Percentiles rank a stretch among this genome's conserved stretches.
These are phyloP conservation scores for Ocimum tenuiflorum DNA, from an alignment of 257 asterid genomes.

Conservation along the genomic window DNA sequence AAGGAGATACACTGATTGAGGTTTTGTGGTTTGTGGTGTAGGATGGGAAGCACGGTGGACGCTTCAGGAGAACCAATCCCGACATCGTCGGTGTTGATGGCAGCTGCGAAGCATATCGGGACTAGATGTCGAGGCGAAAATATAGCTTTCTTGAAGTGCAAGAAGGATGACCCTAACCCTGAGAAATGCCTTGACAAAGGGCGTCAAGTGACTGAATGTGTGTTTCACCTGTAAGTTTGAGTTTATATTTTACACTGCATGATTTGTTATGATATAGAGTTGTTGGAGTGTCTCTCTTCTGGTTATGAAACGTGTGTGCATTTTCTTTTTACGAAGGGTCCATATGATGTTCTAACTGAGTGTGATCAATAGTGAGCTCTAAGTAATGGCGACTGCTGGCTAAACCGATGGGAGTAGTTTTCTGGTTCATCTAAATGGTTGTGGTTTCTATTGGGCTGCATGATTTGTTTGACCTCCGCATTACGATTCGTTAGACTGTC, in stretches of 20 bases:
- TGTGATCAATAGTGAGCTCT: background rate
- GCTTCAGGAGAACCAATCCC: constrained; percentile 51
- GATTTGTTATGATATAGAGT: background rate
- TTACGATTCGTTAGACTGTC: too few relatives aligned
- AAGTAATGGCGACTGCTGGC: background rate
- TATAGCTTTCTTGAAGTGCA: constrained; percentile 58
- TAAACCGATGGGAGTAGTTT: background rate
- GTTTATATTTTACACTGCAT: background rate
- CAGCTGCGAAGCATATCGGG: constrained; percentile 56
- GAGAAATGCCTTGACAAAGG: constrained; percentile 65
- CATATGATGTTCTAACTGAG: background rate
- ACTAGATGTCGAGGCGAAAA: constrained; percentile 51
- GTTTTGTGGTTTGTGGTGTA: constrained; percentile 5
- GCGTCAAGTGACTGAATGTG: constrained; percentile 56
- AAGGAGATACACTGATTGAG: background rate
- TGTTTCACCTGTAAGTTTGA: constrained; percentile 49
- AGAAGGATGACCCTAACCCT: constrained; percentile 62
- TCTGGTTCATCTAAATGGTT: background rate
- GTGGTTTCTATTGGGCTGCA: background rate
- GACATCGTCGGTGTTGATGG: constrained; percentile 52
- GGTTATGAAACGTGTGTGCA: background rate
- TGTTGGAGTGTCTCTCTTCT: constrained; percentile 4
- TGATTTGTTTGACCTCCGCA: too few relatives aligned
- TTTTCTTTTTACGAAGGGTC: background rate
- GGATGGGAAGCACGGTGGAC: constrained; percentile 46